A percentile compares a stretch with the other conserved stretches of the same genome.
phyloP scores from a whole-genome alignment of 1,284 basidiomycete genomes.

The Ganoderma sinense region DNA sequence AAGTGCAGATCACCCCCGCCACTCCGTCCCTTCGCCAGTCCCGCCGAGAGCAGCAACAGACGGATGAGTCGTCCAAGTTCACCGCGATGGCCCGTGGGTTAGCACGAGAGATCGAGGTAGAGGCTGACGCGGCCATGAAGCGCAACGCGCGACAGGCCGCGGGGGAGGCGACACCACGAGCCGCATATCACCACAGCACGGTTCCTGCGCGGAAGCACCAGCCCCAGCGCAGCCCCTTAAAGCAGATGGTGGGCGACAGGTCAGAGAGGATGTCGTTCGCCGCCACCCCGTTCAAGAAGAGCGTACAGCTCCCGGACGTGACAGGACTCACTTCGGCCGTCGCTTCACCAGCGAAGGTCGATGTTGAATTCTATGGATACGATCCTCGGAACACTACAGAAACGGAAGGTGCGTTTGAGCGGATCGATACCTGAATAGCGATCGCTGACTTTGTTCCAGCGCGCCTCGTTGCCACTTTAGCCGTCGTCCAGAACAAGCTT shows the following conservation, averaged over 20 bases:
- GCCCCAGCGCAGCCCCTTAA: conserved; percentile 31
- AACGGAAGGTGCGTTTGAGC: conserved; percentile 58
- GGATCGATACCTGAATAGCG: neutral
- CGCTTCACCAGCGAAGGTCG: conserved; percentile 67
- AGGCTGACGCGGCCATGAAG: conserved; percentile 34
- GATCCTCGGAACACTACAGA: conserved; percentile 59
- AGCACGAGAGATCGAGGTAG: conserved; percentile 59
- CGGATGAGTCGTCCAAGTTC: conserved; percentile 53
- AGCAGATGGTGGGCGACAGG: conserved; percentile 28
- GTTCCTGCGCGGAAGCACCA: conserved; percentile 26
- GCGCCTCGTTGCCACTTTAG: conserved; percentile 66
- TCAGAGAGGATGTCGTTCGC: conserved; percentile 15
- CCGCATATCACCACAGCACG: conserved; percentile 33
- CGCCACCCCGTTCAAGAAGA: conserved; percentile 35
- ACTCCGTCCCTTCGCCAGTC: conserved; percentile 50
- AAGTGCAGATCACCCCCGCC: conserved; percentile 61
- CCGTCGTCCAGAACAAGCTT: conserved; percentile 69
- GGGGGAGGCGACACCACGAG: conserved; percentile 20
- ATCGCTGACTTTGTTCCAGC: conserved; percentile 44
- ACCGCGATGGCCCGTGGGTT: conserved; percentile 63
- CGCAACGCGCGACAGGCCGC: conserved; percentile 25
- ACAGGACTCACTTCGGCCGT: conserved; percentile 81
- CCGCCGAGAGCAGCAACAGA: neutral
- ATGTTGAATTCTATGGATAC: conserved; percentile 59
- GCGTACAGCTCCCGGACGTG: conserved; percentile 74